These are phyloP conservation scores for Dentipellis sp. DNA, from an alignment of 768 basidiomycete genomes.

Conservation along the genomic window DNA sequence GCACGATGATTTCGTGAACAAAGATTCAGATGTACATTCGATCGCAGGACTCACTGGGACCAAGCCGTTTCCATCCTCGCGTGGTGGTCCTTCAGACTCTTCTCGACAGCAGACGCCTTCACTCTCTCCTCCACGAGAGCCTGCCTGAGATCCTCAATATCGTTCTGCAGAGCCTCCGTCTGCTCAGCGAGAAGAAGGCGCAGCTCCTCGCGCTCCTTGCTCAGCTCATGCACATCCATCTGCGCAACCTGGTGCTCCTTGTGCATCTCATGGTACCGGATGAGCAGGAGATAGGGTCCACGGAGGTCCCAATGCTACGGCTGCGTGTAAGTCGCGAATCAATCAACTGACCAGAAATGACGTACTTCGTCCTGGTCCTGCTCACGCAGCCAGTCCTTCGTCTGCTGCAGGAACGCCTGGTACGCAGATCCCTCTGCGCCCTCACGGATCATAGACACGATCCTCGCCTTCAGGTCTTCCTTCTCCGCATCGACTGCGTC, in stretches of 20 bases:
- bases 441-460: conserved; percentile 12
- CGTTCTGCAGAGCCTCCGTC: conserved; percentile 1
- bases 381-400: conserved; percentile 11
- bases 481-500: conserved; percentile 1
- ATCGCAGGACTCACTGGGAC: not conserved
- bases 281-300: conserved; percentile 12
- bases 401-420: conserved; percentile 12
- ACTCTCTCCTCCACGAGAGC: not conserved
- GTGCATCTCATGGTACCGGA: conserved; percentile 14
- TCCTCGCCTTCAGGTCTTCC: conserved; percentile 8
- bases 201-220: conserved; percentile 10
- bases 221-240: conserved; percentile 8
- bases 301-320: conserved; percentile 15
- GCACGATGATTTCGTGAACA: not conserved
- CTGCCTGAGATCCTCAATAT: conserved; percentile 7
- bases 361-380: conserved; percentile 11
- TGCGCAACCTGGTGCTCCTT: conserved; percentile 13
- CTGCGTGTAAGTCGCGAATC: no score
- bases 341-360: not conserved
- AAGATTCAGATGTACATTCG: not conserved
- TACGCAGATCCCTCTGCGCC: conserved; percentile 12
- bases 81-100: not conserved
- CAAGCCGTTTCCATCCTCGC: not conserved
- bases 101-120: not conserved
- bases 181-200: conserved; percentile 5